A percentile compares a stretch with the other conserved stretches of the same genome.
Evolutionary conservation across 352 stramenopile genomes (phyloP).

Genomic region (Phytophthora megakarya): DNA sequence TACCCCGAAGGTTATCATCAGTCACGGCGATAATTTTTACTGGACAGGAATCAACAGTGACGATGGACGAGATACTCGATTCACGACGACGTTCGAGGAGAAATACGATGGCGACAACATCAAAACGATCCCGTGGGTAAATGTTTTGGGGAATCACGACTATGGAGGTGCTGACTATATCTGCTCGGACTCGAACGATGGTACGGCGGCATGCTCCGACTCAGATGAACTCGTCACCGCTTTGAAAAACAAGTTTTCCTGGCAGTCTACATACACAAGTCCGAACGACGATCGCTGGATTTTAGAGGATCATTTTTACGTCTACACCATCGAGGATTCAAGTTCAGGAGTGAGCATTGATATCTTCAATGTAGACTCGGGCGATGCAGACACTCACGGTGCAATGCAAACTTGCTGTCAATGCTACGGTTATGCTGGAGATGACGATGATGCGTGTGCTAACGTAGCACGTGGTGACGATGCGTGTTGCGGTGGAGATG

Average conservation of each 20-base stretch:
- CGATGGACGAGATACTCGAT: constrained; percentile 45
- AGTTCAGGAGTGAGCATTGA: constrained; percentile 49
- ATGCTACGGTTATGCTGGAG: constrained; percentile 54
- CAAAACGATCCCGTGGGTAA: constrained; percentile 58
- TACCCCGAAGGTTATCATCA: constrained; percentile 60
- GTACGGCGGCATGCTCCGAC: constrained; percentile 31
- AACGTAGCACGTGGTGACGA: constrained; percentile 44
- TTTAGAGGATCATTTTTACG: constrained; percentile 57
- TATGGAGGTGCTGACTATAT: constrained; percentile 63
- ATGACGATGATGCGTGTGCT: constrained; percentile 41
- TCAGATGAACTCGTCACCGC: constrained; percentile 32
- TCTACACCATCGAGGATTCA: constrained; percentile 45
- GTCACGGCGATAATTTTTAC: constrained; percentile 71
- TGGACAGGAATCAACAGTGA: constrained; percentile 59
- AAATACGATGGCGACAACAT: constrained; percentile 47
- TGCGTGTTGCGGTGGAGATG: constrained; percentile 42
- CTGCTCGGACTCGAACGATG: constrained; percentile 37
- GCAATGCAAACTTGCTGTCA: constrained; percentile 55
- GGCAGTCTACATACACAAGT: constrained; percentile 51
- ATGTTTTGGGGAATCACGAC: constrained; percentile 69
- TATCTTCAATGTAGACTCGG: constrained; percentile 62
- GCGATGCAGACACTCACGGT: constrained; percentile 52
- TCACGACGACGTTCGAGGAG: constrained; percentile 56
- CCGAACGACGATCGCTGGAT: constrained; percentile 57
- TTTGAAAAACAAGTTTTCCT: constrained; percentile 47